A percentile compares a stretch with the other conserved stretches of the same genome.
Conservation (phyloP, 306 rosid species). For the Quercus dentata region DNA sequence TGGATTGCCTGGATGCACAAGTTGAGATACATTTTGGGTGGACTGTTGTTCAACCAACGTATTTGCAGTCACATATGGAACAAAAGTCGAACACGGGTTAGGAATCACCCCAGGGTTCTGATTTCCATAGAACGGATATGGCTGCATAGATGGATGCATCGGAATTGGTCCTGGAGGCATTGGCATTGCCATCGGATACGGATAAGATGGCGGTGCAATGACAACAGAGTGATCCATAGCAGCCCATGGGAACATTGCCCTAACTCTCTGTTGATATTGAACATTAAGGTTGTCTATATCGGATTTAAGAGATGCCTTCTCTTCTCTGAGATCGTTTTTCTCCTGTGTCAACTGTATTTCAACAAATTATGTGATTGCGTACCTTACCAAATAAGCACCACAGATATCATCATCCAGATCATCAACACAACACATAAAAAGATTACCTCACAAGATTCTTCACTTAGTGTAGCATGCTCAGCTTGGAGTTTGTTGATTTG, state of each 20-base stretch:
- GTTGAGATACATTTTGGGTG: slow-evolving; percentile 43
- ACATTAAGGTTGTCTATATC: slow-evolving; percentile 70
- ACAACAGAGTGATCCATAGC: slow-evolving; percentile 67
- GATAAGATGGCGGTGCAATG: slow-evolving; percentile 58
- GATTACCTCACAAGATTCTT: slow-evolving; percentile 88
- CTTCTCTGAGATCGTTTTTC: slow-evolving; percentile 91
- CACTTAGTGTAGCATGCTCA: slow-evolving; percentile 51
- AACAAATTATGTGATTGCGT: slow-evolving; percentile 14
- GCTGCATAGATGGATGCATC: slow-evolving; percentile 72
- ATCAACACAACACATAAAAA: slow-evolving; percentile 2
- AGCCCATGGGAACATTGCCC: slow-evolving; percentile 79
- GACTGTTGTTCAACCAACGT: slow-evolving; percentile 66
- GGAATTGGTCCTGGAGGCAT: slow-evolving; percentile 80
- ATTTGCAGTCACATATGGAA: slow-evolving; percentile 62
- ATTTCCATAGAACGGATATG: slow-evolving; percentile 67
- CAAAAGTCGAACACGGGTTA: slow-evolving; percentile 62
- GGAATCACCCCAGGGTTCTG: slow-evolving; percentile 64
- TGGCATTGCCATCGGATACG: slow-evolving; percentile 67
- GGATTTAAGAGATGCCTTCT: slow-evolving; percentile 64
- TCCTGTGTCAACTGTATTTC: slow-evolving; percentile 64
- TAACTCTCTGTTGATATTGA: slow-evolving; percentile 74
- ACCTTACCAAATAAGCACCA: slow-evolving; percentile 3
- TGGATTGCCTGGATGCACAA: slow-evolving; percentile 44
- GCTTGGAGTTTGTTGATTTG: slow-evolving; percentile 73
- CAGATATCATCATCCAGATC: background rate